Base-by-base conservation (phyloP, 2,329 filamentous ascomycete species). In the Epichloe hybrida region DNA sequence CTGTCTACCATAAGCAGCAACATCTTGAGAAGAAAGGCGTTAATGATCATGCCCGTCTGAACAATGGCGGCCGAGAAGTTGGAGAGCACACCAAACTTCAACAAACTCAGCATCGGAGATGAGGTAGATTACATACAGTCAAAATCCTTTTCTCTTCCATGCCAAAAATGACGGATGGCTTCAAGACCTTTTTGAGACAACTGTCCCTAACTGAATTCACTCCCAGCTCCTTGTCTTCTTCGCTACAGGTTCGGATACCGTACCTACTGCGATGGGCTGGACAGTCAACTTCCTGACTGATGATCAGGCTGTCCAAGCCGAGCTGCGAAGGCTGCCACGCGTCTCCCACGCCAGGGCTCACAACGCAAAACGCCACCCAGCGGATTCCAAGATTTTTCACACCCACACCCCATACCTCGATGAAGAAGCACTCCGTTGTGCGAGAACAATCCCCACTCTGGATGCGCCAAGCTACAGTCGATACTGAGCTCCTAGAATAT, bases 371-470 rank as follows among this genome's bases (percentile, higher is more conserved):
- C 59, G 65, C 36, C 36, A 38, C 6, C 66, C 64, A 1, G 59
- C 57, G 0, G 54, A 57, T 2, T 35, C 55, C 2, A 67, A 69
- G 53, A 59, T 69, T 8, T 11, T 46, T 7, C 34, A 52, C 1
- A 52, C 51, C 1, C 49, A 48, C n/a, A 48, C 57, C 3, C 53
- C 63, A 0, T 69, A 67, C 52, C 61, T 70, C 0, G 67, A 70
- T 37, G 67, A 69, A 49, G 67, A 72, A 51, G 57, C 61, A 0
- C 55, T 70, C 0, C 62, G 69, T 1, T 45, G 56, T 20, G 54
- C 58, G 1, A 56, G 59, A 3, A 56, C 59, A 7, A 61, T 61
- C 1, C 52, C 62, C 0, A 46, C 62, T 2, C 53, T 66, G 0
- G 0, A 45, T 61, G 0, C 60, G 66, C 1, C 54, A 62, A 46